phyloP scores from a whole-genome alignment of 106 monocot genomes.

The Triglochin maritima region DNA sequence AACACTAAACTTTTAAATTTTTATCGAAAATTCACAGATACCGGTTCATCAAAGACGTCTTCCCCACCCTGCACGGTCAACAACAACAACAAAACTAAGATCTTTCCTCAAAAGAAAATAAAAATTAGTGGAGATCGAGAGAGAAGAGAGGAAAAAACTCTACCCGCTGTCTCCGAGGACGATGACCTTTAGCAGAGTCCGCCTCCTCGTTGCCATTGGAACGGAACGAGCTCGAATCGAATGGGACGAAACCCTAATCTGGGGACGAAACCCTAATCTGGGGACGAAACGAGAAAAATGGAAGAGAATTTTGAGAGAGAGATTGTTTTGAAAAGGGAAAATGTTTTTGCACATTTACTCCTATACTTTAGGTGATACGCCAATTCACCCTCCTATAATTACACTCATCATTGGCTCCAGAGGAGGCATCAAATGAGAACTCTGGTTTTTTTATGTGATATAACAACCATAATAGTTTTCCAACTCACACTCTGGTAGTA shows the following conservation, averaged over 20 bases:
- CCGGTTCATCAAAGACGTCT: conserved; percentile 88
- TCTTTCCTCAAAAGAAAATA: background rate
- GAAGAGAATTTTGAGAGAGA: too few relatives aligned
- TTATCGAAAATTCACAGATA: conserved; percentile 9
- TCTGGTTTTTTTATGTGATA: too few relatives aligned
- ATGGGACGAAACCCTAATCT: background rate
- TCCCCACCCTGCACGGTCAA: conserved; percentile 53
- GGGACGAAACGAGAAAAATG: too few relatives aligned
- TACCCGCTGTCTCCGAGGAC: conserved; percentile 92
- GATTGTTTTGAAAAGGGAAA: too few relatives aligned
- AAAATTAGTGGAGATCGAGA: background rate
- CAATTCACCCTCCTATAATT: too few relatives aligned
- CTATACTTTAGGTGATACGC: too few relatives aligned
- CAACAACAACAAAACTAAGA: conserved; percentile 2
- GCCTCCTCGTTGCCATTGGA: background rate
- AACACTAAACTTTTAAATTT: background rate
- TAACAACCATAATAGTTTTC: too few relatives aligned
- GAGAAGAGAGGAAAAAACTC: background rate
- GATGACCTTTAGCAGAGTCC: conserved; percentile 41
- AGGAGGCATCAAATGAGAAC: too few relatives aligned
- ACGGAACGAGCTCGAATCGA: background rate
- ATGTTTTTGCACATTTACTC: too few relatives aligned
- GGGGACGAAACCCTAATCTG: background rate
- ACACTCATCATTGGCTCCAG: too few relatives aligned
- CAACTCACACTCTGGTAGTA: too few relatives aligned